Evolutionary conservation across 1,284 basidiomycete genomes (phyloP).

Genomic region (Amylostereum areolatum): DNA sequence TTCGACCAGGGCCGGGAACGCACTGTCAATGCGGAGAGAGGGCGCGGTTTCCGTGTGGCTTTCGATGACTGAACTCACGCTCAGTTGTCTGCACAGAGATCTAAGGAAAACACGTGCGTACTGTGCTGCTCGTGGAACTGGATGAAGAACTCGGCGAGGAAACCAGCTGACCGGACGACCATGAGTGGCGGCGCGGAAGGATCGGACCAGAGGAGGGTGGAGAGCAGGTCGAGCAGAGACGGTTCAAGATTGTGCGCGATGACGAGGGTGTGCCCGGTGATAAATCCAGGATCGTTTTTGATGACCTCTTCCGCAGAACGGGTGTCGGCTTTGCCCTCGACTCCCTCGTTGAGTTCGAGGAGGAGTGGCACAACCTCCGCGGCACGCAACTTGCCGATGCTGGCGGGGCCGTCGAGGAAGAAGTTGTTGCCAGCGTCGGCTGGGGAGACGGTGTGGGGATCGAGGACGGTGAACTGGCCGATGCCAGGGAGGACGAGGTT

Average conservation of each 20-base stretch:
- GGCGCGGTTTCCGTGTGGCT: constrained; percentile 84
- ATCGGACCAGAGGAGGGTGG: constrained; percentile 65
- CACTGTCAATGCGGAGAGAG: constrained; percentile 83
- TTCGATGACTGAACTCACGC: constrained; percentile 75
- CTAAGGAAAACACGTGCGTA: constrained; percentile 35
- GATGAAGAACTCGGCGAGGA: constrained; percentile 82
- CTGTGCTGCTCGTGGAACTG: constrained; percentile 85
- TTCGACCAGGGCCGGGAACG: constrained; percentile 77
- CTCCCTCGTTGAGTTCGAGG: constrained; percentile 84
- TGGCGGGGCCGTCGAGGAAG: constrained; percentile 76
- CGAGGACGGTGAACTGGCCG: constrained; percentile 28
- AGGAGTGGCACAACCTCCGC: constrained; percentile 76
- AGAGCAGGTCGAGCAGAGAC: constrained; percentile 49
- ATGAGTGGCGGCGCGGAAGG: constrained; percentile 60
- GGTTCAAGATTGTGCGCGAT: constrained; percentile 78
- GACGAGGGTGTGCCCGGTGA: constrained; percentile 68
- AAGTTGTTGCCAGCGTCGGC: constrained; percentile 95
- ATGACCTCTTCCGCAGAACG: constrained; percentile 55
- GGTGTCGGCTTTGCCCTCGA: constrained; percentile 66
- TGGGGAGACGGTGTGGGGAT: constrained; percentile 23
- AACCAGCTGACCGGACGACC: constrained; percentile 77
- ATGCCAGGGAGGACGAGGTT: constrained; percentile 29
- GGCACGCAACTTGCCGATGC: constrained; percentile 78
- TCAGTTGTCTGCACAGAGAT: constrained; percentile 20
- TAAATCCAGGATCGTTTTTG: constrained; percentile 34